These are phyloP conservation scores for Davidsoniella neocaledoniae DNA, from an alignment of 2,329 filamentous ascomycete species.

Conservation along the genomic window DNA sequence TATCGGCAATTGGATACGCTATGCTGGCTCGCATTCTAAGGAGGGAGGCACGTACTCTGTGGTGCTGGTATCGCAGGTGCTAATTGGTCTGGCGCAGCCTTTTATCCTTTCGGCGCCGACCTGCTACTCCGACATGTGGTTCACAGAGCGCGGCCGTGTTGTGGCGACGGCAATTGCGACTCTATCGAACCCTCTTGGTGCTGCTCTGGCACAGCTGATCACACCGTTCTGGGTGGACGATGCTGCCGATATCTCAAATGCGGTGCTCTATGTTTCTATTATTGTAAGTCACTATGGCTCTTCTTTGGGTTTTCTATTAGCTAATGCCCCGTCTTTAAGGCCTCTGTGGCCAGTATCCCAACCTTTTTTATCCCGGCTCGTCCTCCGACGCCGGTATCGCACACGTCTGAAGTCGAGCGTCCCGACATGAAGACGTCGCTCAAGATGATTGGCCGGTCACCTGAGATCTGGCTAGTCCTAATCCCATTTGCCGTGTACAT, in stretches of 20 bases:
- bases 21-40: constrained; percentile 43
- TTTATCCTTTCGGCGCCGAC: constrained; percentile 85
- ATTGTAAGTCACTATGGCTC: constrained; percentile 40
- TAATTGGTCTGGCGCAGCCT: constrained; percentile 78
- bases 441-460: constrained; percentile 36
- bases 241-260: constrained; percentile 51
- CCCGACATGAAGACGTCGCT: constrained; percentile 33
- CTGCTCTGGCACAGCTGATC: constrained; percentile 73
- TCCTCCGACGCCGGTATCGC: constrained; percentile 62
- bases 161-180: constrained; percentile 74
- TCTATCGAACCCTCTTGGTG: constrained; percentile 79
- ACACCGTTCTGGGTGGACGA: constrained; percentile 57
- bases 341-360: constrained; percentile 50
- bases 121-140: constrained; percentile 88
- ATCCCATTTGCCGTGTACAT: constrained; percentile 74
- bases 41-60: constrained; percentile 50
- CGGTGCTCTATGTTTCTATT: constrained; percentile 72
- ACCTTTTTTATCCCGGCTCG: constrained; percentile 63
- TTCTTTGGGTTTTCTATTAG: background rate
- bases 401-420: constrained; percentile 46
- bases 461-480: constrained; percentile 66
- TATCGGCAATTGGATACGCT: constrained; percentile 81
- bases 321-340: constrained; percentile 21
- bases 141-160: constrained; percentile 58
- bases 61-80: constrained; percentile 79